Base-by-base conservation (phyloP, 2,329 filamentous ascomycete genomes). In the Diaporthe capsici region DNA sequence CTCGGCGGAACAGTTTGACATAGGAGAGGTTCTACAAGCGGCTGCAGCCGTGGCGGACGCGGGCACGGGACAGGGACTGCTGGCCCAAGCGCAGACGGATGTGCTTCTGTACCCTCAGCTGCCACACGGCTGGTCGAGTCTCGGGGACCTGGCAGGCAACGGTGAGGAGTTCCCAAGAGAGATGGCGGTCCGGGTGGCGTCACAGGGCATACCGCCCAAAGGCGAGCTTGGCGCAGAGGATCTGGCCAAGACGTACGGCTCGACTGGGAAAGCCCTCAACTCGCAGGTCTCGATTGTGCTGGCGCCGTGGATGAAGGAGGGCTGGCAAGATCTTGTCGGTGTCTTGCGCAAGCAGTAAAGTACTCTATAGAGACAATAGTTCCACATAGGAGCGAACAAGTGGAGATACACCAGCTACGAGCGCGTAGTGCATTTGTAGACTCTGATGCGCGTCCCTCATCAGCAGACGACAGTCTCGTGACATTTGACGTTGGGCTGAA, bases 151-250 rank as follows among this genome's bases (percentile, higher is more conserved):
- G 0, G 89, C 89, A 0, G 90, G 88, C 3, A 85, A 87, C 57
- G 80, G 82, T 7, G 84, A 87, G 71, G 84, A 86, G n/a, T 85
- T 88, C 73, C 85, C 88, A 0, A 93, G 94, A 3, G 91, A 94
- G 78, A 95, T 98, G 92, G 94, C 95, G 2, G 87, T 98, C 76
- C 89, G 92, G 81, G 94, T 95, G n/a, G 95, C 96, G 0, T 81
- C 90, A 51, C 92, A 92, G 79, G 92, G 90, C 12, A 91, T 96
- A 3, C 94, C 95, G 49, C 95, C 96, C 0, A 84, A 88, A 70
- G 94, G 95, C 0, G 85, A 88, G 2, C 85, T 98, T 17, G 90
- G 90, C 25, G 92, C 95, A 1, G 87, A 88, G 34, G 94, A 95
- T 76, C 84, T 98, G 73, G 91, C 94, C 2, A 86, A 87, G 78